Evolutionary conservation across 2,329 filamentous ascomycete genomes (phyloP), one percentile per base, ranked within the genome.

Genomic region (Penicillium sp.): DNA sequence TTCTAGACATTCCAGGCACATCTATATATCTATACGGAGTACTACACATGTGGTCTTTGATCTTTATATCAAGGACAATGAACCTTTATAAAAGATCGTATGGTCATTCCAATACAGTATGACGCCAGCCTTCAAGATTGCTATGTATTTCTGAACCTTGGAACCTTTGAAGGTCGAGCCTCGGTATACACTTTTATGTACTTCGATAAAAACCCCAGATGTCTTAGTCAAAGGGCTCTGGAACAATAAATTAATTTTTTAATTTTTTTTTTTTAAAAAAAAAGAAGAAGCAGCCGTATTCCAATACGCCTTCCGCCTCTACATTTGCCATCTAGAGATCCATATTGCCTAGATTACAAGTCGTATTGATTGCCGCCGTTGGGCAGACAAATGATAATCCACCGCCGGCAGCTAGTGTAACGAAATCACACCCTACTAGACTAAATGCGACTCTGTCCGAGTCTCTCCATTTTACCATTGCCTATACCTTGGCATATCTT

Each of bases 311-410:
- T 37, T 46, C 34, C 34, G 12, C 8, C 16, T 27, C 18, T 6
- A 18, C 18, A 27, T 27, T 48, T 35, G 18, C n/a, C 15, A 21
- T 16, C 4, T 29, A 13, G 31, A 31, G 29, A 10, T 13, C 40
- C 15, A 15, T 18, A 32, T 29, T 23, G 7, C 38, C 34, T 1
- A 29, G 32, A 48, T 48, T 37, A 37, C 45, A n/a, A 37, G 23
- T 6, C 16, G 16, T 38, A 48, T 27, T 48, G 7, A 23, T 48
- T 38, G 23, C 34, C 21, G 31, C 48, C 35, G 53, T 56, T 53
- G 56, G 56, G 56, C 54, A 56, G 27, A 52, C 25, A 45, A 42
- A 55, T 44, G 50, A 46, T 52, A 40, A 40, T 34, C 46, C 46
- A 38, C 45, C 44, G 15, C 31, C 41, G 45, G 44, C 32, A 32